These are phyloP conservation scores for Brachypodium distachyon DNA, from an alignment of 202 grass and related monocot species.

Conservation along the genomic window DNA sequence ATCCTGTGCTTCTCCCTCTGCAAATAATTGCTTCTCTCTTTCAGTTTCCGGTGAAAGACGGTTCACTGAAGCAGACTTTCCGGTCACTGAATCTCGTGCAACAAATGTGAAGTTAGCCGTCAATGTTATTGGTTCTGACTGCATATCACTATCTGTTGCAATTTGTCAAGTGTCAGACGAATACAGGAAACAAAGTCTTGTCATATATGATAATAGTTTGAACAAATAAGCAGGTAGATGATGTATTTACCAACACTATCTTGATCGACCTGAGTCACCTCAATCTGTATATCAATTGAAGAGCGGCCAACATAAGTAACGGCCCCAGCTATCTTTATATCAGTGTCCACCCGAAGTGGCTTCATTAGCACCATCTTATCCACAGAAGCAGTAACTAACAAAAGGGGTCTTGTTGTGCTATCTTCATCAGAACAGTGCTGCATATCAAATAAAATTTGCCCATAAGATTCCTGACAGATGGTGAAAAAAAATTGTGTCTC, in stretches of 20 bases:
- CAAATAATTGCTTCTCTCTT: conserved; percentile 49
- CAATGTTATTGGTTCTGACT: conserved; percentile 45
- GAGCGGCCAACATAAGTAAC: conserved; percentile 93
- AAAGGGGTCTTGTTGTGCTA: conserved; percentile 84
- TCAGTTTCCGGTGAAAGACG: conserved; percentile 81
- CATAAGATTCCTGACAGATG: neutral
- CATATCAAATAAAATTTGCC: neutral
- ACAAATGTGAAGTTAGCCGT: conserved; percentile 93
- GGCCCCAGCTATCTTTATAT: conserved; percentile 75
- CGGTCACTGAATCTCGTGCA: conserved; percentile 70
- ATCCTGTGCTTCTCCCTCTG: conserved; percentile 59
- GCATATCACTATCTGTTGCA: conserved; percentile 43
- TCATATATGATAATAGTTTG: neutral
- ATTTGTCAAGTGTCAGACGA: conserved; percentile 11
- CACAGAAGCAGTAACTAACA: conserved; percentile 86
- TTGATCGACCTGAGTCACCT: conserved; percentile 77
- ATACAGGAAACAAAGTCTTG: neutral
- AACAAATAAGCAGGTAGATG: neutral
- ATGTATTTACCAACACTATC: conserved; percentile 28
- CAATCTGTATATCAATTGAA: conserved; percentile 96
- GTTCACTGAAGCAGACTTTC: conserved; percentile 85
- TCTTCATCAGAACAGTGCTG: conserved; percentile 95
- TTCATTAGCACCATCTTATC: conserved; percentile 92
- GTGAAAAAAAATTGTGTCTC: neutral
- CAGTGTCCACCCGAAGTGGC: conserved; percentile 62